Conservation (phyloP, 345 rosid species). For the Hibiscus trionum region DNA sequence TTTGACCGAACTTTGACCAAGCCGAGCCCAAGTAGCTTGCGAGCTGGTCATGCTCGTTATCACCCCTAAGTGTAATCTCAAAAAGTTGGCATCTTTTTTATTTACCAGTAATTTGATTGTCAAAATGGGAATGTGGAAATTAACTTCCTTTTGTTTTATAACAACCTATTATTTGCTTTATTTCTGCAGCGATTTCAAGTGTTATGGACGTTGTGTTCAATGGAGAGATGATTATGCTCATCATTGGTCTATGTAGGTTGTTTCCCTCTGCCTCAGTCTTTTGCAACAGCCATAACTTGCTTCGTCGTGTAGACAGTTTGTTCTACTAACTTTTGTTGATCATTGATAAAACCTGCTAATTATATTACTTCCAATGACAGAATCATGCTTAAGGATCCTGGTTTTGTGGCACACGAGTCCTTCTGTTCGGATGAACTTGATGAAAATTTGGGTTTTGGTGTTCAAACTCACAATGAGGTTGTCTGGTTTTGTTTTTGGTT, state of each 20-base stretch:
- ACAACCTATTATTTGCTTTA: not conserved
- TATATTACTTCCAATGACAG: conserved; percentile 22
- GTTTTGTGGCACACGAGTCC: conserved; percentile 27
- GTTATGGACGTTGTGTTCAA: conserved; percentile 29
- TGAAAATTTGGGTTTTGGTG: conserved; percentile 15
- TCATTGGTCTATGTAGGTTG: conserved; percentile 47
- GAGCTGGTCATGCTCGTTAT: too few relatives aligned
- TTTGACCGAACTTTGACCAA: too few relatives aligned
- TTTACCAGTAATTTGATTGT: not conserved
- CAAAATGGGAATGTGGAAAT: not conserved
- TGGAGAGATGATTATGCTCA: conserved; percentile 32
- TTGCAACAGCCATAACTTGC: not conserved
- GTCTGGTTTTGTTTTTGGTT: not conserved
- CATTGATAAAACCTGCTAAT: conserved; percentile 1
- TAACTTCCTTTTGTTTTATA: not conserved
- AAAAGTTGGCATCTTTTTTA: not conserved
- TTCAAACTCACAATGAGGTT: conserved; percentile 31
- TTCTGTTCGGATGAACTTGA: conserved; percentile 12
- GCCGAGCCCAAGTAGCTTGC: too few relatives aligned
- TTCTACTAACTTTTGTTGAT: not conserved
- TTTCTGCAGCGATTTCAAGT: conserved; percentile 31
- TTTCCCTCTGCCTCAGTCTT: conserved; percentile 5
- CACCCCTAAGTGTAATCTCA: not conserved
- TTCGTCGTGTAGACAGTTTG: not conserved
- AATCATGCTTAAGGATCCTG: conserved; percentile 47